Evolutionary conservation across 75 land plant species (phyloP), one percentile per base, ranked within the genome.

Genomic region (Picea glauca): DNA sequence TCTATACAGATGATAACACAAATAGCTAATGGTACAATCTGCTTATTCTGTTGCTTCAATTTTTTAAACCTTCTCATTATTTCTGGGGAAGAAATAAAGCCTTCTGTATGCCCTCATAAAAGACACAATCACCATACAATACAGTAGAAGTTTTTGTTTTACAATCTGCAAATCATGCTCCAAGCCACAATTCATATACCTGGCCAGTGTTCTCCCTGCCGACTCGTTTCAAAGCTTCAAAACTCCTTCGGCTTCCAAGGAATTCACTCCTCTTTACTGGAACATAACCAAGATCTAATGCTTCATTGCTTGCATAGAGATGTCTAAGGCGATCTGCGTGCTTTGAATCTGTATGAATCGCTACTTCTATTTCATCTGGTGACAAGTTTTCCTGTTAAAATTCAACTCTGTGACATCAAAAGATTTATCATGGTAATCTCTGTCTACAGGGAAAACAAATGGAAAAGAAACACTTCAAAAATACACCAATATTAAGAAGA

Each of bases 291-390:
- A 63, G 76, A 5, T 88, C 88, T 70, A 80, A 58, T 33, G 89
- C 82, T 58, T 86, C 91, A 67, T 84, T 86, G 26, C 89, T 85
- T 17, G 91, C 83, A 78, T 96, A 96, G 7, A 87, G 43, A 32
- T 88, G 60, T 62, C 99, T 80, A 3, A 96, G 92, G 58, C 85
- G 62, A 78, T 96, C 98, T 62, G 92, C 98, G 74, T 96, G 98
- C 82, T 88, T 94, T 21, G 99, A 96, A 72, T 96, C 99, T 35
- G 93, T 91, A 79, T 96, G 90, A n/a, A 96, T 88, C 12, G 99
- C 98, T 12, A 87, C 83, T 40, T 90, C 90, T 74, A 94, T 83
- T 82, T 96, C 99, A 60, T 85, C 86, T 33, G 61, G 76, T 65
- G 99, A 84, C 91, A 96, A 76, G 66, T 80, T 87, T 76, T 94